Conservation (phyloP, 2,329 filamentous ascomycete genomes). For the Macrophomina pseudophaseolina region DNA sequence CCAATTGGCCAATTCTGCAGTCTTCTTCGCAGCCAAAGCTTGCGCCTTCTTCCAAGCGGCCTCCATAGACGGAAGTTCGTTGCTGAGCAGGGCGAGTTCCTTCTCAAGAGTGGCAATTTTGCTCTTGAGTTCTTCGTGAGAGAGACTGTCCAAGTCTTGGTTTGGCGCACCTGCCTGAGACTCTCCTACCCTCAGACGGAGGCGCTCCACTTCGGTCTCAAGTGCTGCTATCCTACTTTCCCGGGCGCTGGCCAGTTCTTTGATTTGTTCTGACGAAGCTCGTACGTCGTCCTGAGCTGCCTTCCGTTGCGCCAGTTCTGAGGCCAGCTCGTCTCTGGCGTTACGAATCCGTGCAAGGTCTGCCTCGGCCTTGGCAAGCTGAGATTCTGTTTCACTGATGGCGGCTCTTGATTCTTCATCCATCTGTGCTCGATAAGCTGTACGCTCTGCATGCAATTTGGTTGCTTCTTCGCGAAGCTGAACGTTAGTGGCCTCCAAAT, state of each 20-base stretch:
- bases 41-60: constrained; percentile 90
- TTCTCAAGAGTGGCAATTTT: constrained; percentile 77
- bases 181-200: constrained; percentile 63
- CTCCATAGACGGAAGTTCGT: constrained; percentile 87
- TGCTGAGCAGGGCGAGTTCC: constrained; percentile 82
- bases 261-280: constrained; percentile 72
- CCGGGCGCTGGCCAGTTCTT: constrained; percentile 78
- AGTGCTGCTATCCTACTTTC: constrained; percentile 80
- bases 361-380: constrained; percentile 78
- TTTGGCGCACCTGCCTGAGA: constrained; percentile 33
- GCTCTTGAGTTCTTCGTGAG: constrained; percentile 72
- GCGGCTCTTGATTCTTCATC: constrained; percentile 78
- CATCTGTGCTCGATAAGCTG: constrained; percentile 77
- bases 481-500: constrained; percentile 85
- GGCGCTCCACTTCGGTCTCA: constrained; percentile 79
- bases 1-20: constrained; percentile 73
- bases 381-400: constrained; percentile 78
- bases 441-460: constrained; percentile 83
- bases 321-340: constrained; percentile 80
- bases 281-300: constrained; percentile 78
- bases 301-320: constrained; percentile 81
- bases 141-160: constrained; percentile 61
- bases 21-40: constrained; percentile 82
- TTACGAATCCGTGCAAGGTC: constrained; percentile 87
- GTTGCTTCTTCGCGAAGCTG: constrained; percentile 84